Evolutionary conservation across 192 early-diverging fungal genomes (phyloP), one percentile per base, ranked within the genome.

Genomic region (Backusella morwellensis): DNA sequence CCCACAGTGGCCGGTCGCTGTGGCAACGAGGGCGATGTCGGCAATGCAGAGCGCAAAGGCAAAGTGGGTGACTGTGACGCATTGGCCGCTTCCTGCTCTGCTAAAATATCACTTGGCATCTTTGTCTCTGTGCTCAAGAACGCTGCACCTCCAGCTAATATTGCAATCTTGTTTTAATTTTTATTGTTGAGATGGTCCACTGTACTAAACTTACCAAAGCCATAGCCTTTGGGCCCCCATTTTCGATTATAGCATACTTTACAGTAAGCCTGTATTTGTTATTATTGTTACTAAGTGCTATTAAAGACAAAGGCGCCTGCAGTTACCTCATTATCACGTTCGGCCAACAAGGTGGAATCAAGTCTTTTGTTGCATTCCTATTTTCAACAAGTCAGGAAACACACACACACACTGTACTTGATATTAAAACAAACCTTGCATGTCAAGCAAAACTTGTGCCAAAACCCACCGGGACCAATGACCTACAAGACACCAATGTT

Each of bases 211-310:
- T 40, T 77, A 68, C 76, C 78, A 73, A 76, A 81, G 7, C 76
- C 77, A 54, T 86, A 80, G 14, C 89, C 89, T 36, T 88, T 90
- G 5, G 89, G 87, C 44, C 87, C 89, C 79, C 82, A 90, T 73
- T 81, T 83, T 72, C 88, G 86, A 67, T 77, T 82, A 72, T 90
- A 84, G 70, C 89, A 90, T 1, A 75, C 78, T 74, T 84, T 90
- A 66, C 89, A 90, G 78, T 85, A 90, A 14, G 87, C 87, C 89
- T 90, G 72, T 41, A 34, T 19, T 29, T 6, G 35, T n/a, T 47
- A 14, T 70, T 35, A 68, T 54, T 34, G 21, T 35, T 74, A 17
- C 8, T 35, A 3, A 6, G 34, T 11, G 42, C 3, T 32, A 2
- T 32, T 32, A 32, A 32, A 32, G 32, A 32, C 2, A 44, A 44